Evolutionary conservation across 2,329 filamentous ascomycete genomes (phyloP), one percentile per base, ranked within the genome.

Genomic region (Fusarium sp.): DNA sequence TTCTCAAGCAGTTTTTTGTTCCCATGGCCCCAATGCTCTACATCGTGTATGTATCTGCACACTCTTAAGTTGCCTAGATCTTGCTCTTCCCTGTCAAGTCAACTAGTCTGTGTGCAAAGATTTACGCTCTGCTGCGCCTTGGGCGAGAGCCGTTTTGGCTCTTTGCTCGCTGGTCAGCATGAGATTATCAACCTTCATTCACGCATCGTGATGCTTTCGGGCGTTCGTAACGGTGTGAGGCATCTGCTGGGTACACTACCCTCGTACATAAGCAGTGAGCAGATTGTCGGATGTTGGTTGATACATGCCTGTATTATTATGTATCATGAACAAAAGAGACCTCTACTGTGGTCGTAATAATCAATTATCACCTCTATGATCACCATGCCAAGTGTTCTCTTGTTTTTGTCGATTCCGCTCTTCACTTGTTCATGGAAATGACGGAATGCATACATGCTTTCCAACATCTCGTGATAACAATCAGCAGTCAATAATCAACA

Each of bases 31-130:
- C 35, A 35, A 51, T 53, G 13, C 45, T 48, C 48, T 28, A 20
- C 44, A 53, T 64, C n/a, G 45, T 69, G 53, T 30, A 62, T 67
- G 66, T 66, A 72, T 82, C 82, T 93, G 94, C 94, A 96, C 93
- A 92, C 93, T 93, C 92, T 97, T 98, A 93, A 98, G 95, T 96
- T 97, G 94, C 90, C 94, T 95, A 89, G 89, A 90, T 85, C 84
- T 82, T 87, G 81, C 87, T 89, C 85, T 85, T 88, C 93, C 89
- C 89, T 96, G 91, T 91, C 90, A 90, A 95, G 94, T 91, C 92
- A 91, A 96, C 95, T 91, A 96, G 95, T 98, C 95, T 93, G 90
- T 91, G 93, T 97, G 95, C 95, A 94, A 87, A 98, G 88, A 98
- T 89, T 66, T 84, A 89, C 79, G 82, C 84, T 83, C 83, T 81